These are phyloP conservation scores for Cladosporium sp. DNA, from an alignment of 2,329 filamentous ascomycete species.

Conservation along the genomic window DNA sequence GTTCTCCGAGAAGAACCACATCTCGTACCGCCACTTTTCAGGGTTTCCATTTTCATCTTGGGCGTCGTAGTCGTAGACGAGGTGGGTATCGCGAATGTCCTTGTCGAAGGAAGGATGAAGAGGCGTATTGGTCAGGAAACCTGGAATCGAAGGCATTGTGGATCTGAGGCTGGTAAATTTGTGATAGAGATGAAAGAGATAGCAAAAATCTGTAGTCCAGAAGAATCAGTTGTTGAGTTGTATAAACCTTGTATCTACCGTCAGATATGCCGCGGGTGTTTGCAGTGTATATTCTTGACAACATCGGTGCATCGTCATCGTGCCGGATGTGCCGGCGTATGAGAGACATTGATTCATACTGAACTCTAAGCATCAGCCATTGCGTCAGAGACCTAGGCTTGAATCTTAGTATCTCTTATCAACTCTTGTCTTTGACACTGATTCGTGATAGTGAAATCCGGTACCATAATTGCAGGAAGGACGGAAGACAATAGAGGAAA, in stretches of 20 bases:
- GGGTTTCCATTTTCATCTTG: conserved; percentile 51
- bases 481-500: background rate
- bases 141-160: conserved; percentile 32
- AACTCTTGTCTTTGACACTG: background rate
- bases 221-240: background rate
- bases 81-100: conserved; percentile 57
- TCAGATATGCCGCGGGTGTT: background rate
- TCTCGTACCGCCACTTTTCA: conserved; percentile 63
- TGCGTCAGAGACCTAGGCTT: background rate
- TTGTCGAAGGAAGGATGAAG: conserved; percentile 44
- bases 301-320: conserved; percentile 1
- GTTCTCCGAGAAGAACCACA: conserved; percentile 57
- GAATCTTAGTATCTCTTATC: background rate
- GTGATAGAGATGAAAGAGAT: background rate
- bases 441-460: background rate
- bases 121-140: conserved; percentile 29
- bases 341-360: background rate
- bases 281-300: background rate
- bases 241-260: background rate
- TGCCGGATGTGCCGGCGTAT: background rate
- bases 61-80: conserved; percentile 61
- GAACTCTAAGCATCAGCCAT: conserved; percentile 3
- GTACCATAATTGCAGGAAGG: background rate
- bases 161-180: background rate
- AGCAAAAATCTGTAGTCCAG: no score